Evolutionary conservation across 2,329 filamentous ascomycete genomes (phyloP), one percentile per base, ranked within the genome.

Genomic region (Coniochaeta hoffmannii): DNA sequence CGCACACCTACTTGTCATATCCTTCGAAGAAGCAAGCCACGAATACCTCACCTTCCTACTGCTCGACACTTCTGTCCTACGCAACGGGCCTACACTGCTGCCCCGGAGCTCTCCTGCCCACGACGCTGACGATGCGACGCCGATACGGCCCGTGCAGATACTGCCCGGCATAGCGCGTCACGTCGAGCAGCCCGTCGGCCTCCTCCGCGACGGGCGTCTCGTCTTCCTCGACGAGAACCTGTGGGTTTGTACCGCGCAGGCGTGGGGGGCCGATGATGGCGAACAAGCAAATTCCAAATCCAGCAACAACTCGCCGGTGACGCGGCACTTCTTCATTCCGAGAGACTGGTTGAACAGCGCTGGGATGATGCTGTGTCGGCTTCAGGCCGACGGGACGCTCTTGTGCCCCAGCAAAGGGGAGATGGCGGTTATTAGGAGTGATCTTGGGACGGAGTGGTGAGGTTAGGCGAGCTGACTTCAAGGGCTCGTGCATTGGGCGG

Each of bases 311-410:
- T 28, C 46, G 8, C 31, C 22, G 4, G 28, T 61, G 4, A 59
- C 32, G n/a, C 55, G 58, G 14, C 61, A 65, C 46, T 65, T 64
- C 49, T 65, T 64, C 30, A 19, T 65, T 5, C 63, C 63, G 4
- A 56, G 56, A 1, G 62, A 65, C 56, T 65, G 62, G 63, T 50
- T 64, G 12, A 61, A 57, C 4, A 53, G 52, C 10, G 30, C 56
- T 5, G 58, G 53, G 4, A 50, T 63, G 41, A 52, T 50, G 17
- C 38, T 61, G 15, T 59, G 58, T 14, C 57, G 57, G 7, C 10
- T 65, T 8, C 55, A 60, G 22, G 50, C 41, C 12, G 58, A 59
- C 28, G 61, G 60, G 4, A 59, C 55, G 7, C 58, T 63, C 19
- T 32, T 62, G n/a, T 59, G 54, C 32, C 61, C 61, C 4, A 56